phyloP scores from a whole-genome alignment of 2,329 filamentous ascomycete species.

The Tympanopsis confertula region DNA sequence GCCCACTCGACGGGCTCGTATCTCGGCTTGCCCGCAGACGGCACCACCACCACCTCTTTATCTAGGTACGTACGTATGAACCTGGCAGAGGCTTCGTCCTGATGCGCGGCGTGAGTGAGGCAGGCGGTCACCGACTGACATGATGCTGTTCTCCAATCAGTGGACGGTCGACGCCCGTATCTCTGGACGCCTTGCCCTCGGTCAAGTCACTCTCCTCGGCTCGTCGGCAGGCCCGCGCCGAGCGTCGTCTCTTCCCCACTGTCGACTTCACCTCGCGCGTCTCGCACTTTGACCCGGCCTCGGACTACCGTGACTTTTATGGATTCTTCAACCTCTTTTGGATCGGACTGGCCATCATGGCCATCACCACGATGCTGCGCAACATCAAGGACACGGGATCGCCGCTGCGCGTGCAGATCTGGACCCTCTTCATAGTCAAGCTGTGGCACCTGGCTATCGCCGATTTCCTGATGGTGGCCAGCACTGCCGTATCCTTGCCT shows the following conservation, averaged over 20 bases:
- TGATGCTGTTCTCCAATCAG: constrained; percentile 27
- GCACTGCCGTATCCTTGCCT: constrained; percentile 59
- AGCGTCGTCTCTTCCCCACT: constrained; percentile 79
- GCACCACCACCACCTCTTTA: constrained; percentile 21
- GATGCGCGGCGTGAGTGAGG: background rate
- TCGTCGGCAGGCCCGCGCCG: constrained; percentile 69
- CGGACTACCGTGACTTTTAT: constrained; percentile 86
- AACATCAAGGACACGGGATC: constrained; percentile 91
- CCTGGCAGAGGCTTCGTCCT: background rate
- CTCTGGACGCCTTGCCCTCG: constrained; percentile 85
- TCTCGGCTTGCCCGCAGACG: constrained; percentile 20
- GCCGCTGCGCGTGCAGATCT: constrained; percentile 75
- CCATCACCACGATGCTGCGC: constrained; percentile 81
- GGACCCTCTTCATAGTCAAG: constrained; percentile 78
- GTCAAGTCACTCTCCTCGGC: constrained; percentile 75
- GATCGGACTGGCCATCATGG: constrained; percentile 95
- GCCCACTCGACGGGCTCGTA: constrained; percentile 17
- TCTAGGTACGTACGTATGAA: constrained; percentile 27
- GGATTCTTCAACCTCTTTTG: constrained; percentile 98
- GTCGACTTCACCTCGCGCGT: constrained; percentile 84
- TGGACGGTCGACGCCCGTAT: constrained; percentile 71
- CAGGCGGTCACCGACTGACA: background rate
- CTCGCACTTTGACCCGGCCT: constrained; percentile 90
- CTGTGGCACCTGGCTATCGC: constrained; percentile 75
- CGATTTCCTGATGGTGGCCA: constrained; percentile 75